Percentiles rank a stretch among this genome's conserved stretches.
Conservation (phyloP, 495 filamentous ascomycete species). For the Pseudomonodictys pantanalensis region DNA sequence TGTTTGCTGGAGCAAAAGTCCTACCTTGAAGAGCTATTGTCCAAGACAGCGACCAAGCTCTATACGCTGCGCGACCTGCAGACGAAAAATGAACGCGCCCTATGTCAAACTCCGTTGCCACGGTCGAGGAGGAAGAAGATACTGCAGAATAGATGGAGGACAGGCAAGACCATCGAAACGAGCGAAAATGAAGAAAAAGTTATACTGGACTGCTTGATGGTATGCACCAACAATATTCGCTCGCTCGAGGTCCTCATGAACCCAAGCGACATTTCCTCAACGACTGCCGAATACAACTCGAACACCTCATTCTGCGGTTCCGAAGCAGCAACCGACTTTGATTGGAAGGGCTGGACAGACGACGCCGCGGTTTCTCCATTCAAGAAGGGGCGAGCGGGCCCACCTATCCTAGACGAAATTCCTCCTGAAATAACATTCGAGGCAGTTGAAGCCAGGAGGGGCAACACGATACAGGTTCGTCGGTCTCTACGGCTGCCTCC, state of each 20-base stretch:
- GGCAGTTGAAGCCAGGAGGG: neutral
- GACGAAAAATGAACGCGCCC: constrained; percentile 17
- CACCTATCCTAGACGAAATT: constrained; percentile 6
- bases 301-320: neutral
- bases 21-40: constrained; percentile 26
- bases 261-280: neutral
- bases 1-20: constrained; percentile 12
- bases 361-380: constrained; percentile 12
- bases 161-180: constrained; percentile 30
- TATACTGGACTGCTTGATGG: constrained; percentile 27
- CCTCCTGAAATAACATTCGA: constrained; percentile 10
- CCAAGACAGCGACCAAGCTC: constrained; percentile 26
- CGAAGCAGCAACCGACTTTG: constrained; percentile 10
- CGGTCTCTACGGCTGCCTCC: constrained; percentile 4
- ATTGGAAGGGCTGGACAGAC: constrained; percentile 29
- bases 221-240: constrained; percentile 20
- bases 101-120: constrained; percentile 6
- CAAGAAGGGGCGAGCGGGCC: neutral
- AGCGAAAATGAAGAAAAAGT: constrained; percentile 28
- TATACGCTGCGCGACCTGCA: constrained; percentile 29
- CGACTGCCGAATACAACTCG: constrained; percentile 2
- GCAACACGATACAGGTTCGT: neutral
- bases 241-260: constrained; percentile 18
- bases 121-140: constrained; percentile 30
- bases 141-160: constrained; percentile 25